Conservation (phyloP, 148 eudicot species). For the Bassia scoparia region DNA sequence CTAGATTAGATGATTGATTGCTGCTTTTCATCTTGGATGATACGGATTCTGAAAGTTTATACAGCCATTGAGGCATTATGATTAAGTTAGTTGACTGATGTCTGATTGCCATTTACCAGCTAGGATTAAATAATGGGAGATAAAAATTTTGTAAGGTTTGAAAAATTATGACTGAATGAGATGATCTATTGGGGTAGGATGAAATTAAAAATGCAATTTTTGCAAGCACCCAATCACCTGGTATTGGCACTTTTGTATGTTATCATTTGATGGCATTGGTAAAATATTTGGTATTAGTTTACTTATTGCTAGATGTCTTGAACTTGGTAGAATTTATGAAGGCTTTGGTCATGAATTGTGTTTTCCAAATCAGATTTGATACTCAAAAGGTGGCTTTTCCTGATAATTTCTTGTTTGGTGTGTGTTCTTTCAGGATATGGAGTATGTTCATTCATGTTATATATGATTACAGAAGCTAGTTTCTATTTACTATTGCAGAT, state of each 20-base stretch:
- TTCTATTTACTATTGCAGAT: background rate
- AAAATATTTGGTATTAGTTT: background rate
- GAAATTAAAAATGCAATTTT: background rate
- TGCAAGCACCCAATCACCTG: background rate
- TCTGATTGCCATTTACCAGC: too few species aligned
- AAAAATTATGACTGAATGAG: too few species aligned
- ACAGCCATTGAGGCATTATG: too few species aligned
- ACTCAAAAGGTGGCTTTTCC: background rate
- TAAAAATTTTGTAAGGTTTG: too few species aligned
- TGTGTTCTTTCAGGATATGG: too few species aligned
- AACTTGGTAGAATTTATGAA: background rate
- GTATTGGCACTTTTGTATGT: background rate
- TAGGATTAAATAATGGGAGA: too few species aligned
- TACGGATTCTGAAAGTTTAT: too few species aligned
- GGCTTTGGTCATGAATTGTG: background rate
- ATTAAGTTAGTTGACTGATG: too few species aligned
- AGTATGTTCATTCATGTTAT: too few species aligned
- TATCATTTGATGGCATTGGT: background rate
- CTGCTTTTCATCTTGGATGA: too few species aligned
- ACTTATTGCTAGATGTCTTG: background rate
- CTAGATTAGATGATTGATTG: too few species aligned
- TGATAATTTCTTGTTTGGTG: too few species aligned
- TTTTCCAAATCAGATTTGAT: background rate
- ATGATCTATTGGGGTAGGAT: background rate
- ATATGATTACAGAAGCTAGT: background rate